These are phyloP conservation scores for Angomonas ambiguus DNA, from an alignment of 208 protist genomes.

Conservation along the genomic window DNA sequence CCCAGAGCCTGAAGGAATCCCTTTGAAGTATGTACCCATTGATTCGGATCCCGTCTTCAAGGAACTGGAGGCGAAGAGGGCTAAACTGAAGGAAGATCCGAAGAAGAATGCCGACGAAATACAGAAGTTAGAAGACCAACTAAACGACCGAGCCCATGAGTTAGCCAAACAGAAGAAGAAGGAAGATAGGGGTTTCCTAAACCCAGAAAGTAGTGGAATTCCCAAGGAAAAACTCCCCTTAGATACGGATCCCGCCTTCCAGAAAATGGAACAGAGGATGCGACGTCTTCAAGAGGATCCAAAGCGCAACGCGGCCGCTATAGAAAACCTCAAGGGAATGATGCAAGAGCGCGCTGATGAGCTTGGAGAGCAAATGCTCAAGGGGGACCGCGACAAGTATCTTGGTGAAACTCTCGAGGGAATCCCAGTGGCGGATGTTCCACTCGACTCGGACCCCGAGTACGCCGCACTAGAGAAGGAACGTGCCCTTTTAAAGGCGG, in stretches of 20 bases:
- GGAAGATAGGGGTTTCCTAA: constrained; percentile 50
- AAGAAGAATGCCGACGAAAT: constrained; percentile 42
- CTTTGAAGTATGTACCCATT: constrained; percentile 48
- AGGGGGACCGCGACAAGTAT: constrained; percentile 59
- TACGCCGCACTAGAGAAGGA: constrained; percentile 63
- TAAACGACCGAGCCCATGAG: constrained; percentile 68
- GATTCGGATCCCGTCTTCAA: constrained; percentile 48
- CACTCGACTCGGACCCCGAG: constrained; percentile 48
- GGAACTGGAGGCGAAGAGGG: constrained; percentile 55
- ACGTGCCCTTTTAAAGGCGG: constrained; percentile 52
- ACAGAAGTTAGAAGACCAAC: constrained; percentile 49
- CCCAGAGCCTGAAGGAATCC: constrained; percentile 68
- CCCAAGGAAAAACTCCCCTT: constrained; percentile 58
- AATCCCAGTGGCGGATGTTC: constrained; percentile 51
- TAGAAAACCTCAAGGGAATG: constrained; percentile 26
- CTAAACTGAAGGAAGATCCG: constrained; percentile 60
- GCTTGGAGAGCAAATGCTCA: constrained; percentile 48
- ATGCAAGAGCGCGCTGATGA: constrained; percentile 52
- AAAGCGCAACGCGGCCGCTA: constrained; percentile 34
- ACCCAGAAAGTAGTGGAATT: constrained; percentile 45
- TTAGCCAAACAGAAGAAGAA: constrained; percentile 56
- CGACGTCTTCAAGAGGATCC: constrained; percentile 54
- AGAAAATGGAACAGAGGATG: constrained; percentile 59
- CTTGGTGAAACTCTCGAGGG: constrained; percentile 61
- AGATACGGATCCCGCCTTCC: constrained; percentile 59